phyloP scores from a whole-genome alignment of 1,284 basidiomycete genomes.

The Sutorius eximius region DNA sequence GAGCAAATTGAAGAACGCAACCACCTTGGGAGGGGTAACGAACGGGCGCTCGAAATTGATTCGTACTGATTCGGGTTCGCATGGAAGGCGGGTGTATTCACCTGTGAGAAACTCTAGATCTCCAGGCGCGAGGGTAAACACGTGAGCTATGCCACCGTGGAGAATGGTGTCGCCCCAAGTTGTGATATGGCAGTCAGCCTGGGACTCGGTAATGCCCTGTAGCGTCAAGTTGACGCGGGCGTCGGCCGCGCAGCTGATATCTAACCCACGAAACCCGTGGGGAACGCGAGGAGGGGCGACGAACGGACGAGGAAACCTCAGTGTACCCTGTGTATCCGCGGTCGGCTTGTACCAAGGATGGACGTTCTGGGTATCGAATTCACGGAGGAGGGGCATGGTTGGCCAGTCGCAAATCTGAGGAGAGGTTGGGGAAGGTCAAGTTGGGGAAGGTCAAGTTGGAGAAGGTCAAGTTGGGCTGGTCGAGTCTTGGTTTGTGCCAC shows the following conservation, averaged over 20 bases:
- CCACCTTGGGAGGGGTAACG: conserved; percentile 23
- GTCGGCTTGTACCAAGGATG: not conserved
- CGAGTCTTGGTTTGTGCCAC: too few relatives aligned
- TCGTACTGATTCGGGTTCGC: conserved; percentile 2
- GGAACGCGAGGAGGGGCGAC: conserved; percentile 19
- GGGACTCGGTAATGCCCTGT: conserved; percentile 5
- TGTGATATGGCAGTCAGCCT: conserved; percentile 15
- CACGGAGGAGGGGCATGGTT: conserved; percentile 16
- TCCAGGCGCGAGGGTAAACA: conserved; percentile 15
- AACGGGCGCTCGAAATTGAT: conserved; percentile 23
- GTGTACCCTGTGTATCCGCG: conserved; percentile 5
- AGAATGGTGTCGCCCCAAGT: conserved; percentile 9
- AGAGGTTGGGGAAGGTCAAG: not conserved
- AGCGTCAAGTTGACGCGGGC: conserved; percentile 12
- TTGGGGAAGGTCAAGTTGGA: too few relatives aligned
- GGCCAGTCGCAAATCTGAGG: not conserved
- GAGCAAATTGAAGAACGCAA: conserved; percentile 22
- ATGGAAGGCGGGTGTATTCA: conserved; percentile 4
- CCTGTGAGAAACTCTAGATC: conserved; percentile 28
- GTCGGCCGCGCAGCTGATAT: conserved; percentile 2
- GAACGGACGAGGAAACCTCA: conserved; percentile 14
- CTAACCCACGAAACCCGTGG: conserved; percentile 17
- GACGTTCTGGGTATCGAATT: conserved; percentile 13
- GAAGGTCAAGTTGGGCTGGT: too few relatives aligned
- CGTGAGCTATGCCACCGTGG: not conserved